Conservation (phyloP, 768 basidiomycete species). For the Hemileccinum rubropunctum region DNA sequence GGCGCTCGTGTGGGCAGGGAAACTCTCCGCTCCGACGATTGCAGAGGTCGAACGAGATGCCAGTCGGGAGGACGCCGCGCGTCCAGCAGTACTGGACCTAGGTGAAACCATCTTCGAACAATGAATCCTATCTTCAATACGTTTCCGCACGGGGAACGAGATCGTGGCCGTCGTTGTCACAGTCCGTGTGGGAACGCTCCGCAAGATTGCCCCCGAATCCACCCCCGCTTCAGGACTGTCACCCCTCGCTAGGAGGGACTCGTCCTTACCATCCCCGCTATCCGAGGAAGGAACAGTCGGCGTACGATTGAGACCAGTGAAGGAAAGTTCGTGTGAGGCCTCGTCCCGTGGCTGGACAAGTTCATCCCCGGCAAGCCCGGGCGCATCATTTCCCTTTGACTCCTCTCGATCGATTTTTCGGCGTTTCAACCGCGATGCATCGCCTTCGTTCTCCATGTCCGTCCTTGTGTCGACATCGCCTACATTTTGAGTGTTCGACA, state of each 20-base stretch:
- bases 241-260: not conserved
- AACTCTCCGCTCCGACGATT: not conserved
- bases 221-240: not conserved
- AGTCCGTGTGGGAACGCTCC: not conserved
- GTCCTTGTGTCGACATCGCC: not conserved
- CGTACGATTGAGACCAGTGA: not conserved
- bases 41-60: slow-evolving; percentile 5
- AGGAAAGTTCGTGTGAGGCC: not conserved
- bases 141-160: slow-evolving; percentile 22
- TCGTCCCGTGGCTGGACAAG: not conserved
- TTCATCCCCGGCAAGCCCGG: not conserved
- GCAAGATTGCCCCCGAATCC: not conserved
- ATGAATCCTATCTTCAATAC: not conserved
- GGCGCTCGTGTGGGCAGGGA: not conserved
- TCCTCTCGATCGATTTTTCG: slow-evolving; percentile 11
- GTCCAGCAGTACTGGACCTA: not conserved
- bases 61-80: not conserved
- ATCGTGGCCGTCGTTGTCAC: slow-evolving; percentile 9
- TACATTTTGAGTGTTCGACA: not conserved
- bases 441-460: slow-evolving; percentile 4
- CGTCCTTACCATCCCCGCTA: not conserved
- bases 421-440: slow-evolving; percentile 12
- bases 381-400: not conserved
- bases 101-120: slow-evolving; percentile 1
- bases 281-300: not conserved